Conservation (phyloP, 1,284 basidiomycete species). For the Rhodotorula sp. region DNA sequence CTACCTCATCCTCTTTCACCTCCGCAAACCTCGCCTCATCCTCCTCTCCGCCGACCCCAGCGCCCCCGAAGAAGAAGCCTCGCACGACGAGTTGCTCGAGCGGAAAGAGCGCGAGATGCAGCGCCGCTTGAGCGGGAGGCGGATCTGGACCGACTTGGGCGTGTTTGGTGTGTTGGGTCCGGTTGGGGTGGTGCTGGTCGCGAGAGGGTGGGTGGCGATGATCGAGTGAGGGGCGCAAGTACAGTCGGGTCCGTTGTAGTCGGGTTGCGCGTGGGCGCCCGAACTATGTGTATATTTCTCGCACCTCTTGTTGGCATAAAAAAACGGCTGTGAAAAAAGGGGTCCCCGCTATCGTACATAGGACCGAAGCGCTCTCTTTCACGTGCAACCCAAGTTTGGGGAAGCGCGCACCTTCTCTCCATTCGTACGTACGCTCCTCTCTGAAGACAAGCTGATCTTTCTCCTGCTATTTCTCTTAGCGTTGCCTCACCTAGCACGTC, state of each 20-base stretch:
- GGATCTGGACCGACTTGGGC: conserved; percentile 68
- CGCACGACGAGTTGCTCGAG: conserved; percentile 59
- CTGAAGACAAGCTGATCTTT: no score
- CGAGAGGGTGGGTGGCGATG: conserved; percentile 18
- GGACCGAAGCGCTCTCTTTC: no score
- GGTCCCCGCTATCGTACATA: no score
- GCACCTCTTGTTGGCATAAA: no score
- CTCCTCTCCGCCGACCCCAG: conserved; percentile 34
- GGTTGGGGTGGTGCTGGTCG: conserved; percentile 50
- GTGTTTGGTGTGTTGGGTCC: conserved; percentile 65
- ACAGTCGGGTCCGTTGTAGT: not conserved
- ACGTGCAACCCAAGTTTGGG: no score
- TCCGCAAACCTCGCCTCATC: conserved; percentile 45
- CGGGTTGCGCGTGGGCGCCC: not conserved
- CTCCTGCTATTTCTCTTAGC: no score
- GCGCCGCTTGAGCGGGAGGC: conserved; percentile 59
- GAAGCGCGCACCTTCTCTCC: no score
- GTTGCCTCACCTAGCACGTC: no score
- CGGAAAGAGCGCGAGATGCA: conserved; percentile 72
- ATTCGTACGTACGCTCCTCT: no score
- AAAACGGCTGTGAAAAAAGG: no score
- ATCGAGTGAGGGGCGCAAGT: not conserved
- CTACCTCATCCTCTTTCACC: conserved; percentile 47
- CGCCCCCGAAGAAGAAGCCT: not conserved
- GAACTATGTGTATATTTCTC: no score